Percentiles rank a stretch among this genome's conserved stretches.
Evolutionary conservation across 495 filamentous ascomycete genomes (phyloP).

Genomic region (Xylaria bambusicola): DNA sequence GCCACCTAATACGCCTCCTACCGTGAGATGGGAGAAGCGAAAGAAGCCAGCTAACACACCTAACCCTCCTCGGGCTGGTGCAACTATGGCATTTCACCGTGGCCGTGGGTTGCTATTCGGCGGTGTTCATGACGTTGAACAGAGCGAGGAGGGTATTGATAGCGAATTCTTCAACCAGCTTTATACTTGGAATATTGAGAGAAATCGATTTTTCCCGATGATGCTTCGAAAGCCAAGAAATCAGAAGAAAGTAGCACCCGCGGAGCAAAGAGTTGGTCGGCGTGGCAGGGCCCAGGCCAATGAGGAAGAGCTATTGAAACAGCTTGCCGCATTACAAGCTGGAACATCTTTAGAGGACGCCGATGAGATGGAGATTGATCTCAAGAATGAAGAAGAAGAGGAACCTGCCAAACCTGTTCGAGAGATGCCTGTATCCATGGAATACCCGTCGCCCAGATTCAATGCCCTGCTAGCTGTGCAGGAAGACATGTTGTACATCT

Average conservation of each 20-base stretch:
- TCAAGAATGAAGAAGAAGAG: slow-evolving; percentile 45
- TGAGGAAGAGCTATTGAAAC: slow-evolving; percentile 85
- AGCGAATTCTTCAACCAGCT: slow-evolving; percentile 92
- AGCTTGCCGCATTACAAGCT: slow-evolving; percentile 77
- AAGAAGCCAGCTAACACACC: slow-evolving; percentile 92
- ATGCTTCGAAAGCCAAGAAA: slow-evolving; percentile 67
- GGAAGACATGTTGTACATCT: slow-evolving; percentile 88
- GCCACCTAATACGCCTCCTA: slow-evolving; percentile 60
- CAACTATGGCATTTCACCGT: slow-evolving; percentile 86
- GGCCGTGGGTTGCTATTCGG: slow-evolving; percentile 92
- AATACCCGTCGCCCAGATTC: slow-evolving; percentile 85
- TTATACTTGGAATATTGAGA: slow-evolving; percentile 89
- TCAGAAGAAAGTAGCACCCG: slow-evolving; percentile 57
- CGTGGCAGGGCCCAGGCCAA: slow-evolving; percentile 75
- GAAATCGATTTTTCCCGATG: slow-evolving; percentile 89
- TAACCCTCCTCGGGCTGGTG: slow-evolving; percentile 78
- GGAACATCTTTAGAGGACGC: slow-evolving; percentile 61
- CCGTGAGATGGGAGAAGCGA: slow-evolving; percentile 83
- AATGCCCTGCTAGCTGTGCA: slow-evolving; percentile 89
- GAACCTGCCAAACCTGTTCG: slow-evolving; percentile 46
- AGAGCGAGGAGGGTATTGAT: slow-evolving; percentile 92
- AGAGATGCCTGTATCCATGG: slow-evolving; percentile 63
- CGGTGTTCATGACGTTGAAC: slow-evolving; percentile 90
- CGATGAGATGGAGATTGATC: slow-evolving; percentile 58
- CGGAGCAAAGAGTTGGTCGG: slow-evolving; percentile 59